Evolutionary conservation across 2,329 filamentous ascomycete genomes (phyloP), one percentile per base, ranked within the genome.

Genomic region (Apiospora koreana): DNA sequence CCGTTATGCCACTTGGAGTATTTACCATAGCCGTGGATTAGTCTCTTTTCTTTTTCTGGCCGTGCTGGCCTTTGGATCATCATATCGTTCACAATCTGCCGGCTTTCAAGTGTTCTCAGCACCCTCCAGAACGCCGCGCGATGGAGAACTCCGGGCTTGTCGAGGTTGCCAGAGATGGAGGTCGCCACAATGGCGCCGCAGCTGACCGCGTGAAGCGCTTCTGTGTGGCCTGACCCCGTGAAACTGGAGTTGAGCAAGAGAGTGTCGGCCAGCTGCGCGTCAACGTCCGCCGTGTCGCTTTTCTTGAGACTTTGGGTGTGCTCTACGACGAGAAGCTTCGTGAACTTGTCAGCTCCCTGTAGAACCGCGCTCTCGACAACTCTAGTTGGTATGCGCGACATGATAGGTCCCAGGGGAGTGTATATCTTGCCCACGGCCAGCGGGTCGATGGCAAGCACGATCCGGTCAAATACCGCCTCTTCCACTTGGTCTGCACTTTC

Each of bases 1-100:
- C 88, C 88, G 70, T 88, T 90, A 9, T 77, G 81, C 87, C 88
- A 90, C 28, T 25, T 41, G 42, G 42, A 25, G 3, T 21, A 35
- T 7, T n/a, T 16, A 6, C 50, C 8, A 16, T 7, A 18, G 35
- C 28, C 2, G 7, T 8, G 5, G 16, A 9, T 21, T 3, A 8
- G 28, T 5, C 21, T 2, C 25, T 21, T 58, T 4, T 35, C 50
- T 7, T 21, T 58, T 4, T 35, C 50, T 7, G 25, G 14, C 25
- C 12, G 9, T 7, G 25, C 25, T 10, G 28, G 38, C 69, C 41
- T 69, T 31, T 38, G 69, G 67, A 69, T 75, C 72, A 88, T 84
- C 14, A 89, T 82, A 31, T 76, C 76, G 71, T 85, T 85, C 3
- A 89, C 81, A 10, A 86, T 76, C 2, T 76, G 77, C 69, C 84